Percentiles rank a stretch among this genome's conserved stretches.
These are phyloP conservation scores for Fraxinus anomala DNA, from an alignment of 257 asterid genomes.

Conservation along the genomic window DNA sequence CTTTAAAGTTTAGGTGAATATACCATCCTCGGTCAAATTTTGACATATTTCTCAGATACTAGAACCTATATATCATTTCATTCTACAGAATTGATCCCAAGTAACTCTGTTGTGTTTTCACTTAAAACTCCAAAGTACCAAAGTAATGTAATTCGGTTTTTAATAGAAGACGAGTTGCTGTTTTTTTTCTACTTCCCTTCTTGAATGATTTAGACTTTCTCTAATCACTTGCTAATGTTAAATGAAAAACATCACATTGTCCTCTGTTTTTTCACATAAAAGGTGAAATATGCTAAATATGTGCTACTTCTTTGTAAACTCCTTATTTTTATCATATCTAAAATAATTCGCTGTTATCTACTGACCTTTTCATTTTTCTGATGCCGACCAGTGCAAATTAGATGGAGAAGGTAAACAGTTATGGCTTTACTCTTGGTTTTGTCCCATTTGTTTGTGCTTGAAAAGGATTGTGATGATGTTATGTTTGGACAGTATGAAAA, in stretches of 20 bases:
- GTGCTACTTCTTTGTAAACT: slow-evolving; percentile 15
- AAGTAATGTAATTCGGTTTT: too few relatives aligned
- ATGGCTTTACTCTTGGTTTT: neutral
- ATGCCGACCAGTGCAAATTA: slow-evolving; percentile 31
- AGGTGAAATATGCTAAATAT: neutral
- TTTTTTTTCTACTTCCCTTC: neutral
- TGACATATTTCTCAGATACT: too few relatives aligned
- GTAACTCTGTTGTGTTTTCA: too few relatives aligned
- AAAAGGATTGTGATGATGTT: slow-evolving; percentile 24
- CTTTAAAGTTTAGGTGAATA: too few relatives aligned
- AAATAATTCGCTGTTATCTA: neutral
- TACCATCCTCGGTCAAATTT: too few relatives aligned
- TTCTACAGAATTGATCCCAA: too few relatives aligned
- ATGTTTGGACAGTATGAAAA: slow-evolving; percentile 65
- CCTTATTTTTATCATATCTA: neutral
- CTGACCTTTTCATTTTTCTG: slow-evolving; percentile 8
- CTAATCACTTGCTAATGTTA: neutral
- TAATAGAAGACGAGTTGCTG: neutral
- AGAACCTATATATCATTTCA: too few relatives aligned
- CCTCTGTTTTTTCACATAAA: neutral
- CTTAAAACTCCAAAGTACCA: neutral
- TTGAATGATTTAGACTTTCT: neutral
- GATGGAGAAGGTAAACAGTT: slow-evolving; percentile 80
- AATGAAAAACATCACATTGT: neutral
- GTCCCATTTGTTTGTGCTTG: slow-evolving; percentile 1